Percentiles rank a stretch among this genome's conserved stretches.
phyloP scores from a whole-genome alignment of 2,329 filamentous ascomycete genomes.

The Diplocarpon mali region DNA sequence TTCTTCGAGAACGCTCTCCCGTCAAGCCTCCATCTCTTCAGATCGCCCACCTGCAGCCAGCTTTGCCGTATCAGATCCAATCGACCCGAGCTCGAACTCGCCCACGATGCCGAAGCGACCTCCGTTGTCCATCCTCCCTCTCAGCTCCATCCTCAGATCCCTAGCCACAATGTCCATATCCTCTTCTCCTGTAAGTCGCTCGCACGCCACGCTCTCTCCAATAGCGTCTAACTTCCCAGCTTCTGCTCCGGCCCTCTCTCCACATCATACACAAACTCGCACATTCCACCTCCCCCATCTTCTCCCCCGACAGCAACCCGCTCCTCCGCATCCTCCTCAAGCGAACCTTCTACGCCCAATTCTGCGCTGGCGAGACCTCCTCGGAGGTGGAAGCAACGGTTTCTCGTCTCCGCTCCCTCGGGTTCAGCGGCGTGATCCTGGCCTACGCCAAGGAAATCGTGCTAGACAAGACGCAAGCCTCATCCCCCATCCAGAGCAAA shows the following conservation, averaged over 20 bases:
- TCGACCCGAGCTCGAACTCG: slow-evolving; percentile 2
- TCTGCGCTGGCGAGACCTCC: slow-evolving; percentile 72
- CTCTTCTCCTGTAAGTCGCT: slow-evolving; percentile 41
- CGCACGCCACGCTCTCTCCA: neutral
- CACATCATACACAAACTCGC: slow-evolving; percentile 58
- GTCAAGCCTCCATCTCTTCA: slow-evolving; percentile 14
- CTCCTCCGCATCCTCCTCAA: slow-evolving; percentile 61
- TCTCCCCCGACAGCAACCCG: slow-evolving; percentile 67
- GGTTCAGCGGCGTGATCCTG: slow-evolving; percentile 75
- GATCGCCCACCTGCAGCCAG: slow-evolving; percentile 12
- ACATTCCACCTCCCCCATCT: slow-evolving; percentile 51
- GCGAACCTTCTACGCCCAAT: slow-evolving; percentile 81
- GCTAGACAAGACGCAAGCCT: slow-evolving; percentile 43
- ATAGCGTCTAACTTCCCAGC: slow-evolving; percentile 18
- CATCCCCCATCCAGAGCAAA: slow-evolving; percentile 27
- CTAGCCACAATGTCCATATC: slow-evolving; percentile 60
- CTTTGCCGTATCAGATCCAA: slow-evolving; percentile 7
- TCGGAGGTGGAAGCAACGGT: slow-evolving; percentile 58
- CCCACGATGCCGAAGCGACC: slow-evolving; percentile 21
- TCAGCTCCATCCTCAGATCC: slow-evolving; percentile 56
- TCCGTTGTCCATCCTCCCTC: slow-evolving; percentile 54
- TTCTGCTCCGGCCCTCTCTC: slow-evolving; percentile 61
- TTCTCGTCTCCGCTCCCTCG: slow-evolving; percentile 55
- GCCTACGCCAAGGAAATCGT: slow-evolving; percentile 78
- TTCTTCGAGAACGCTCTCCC: slow-evolving; percentile 20